Percentiles rank a stretch among this genome's conserved stretches.
phyloP scores from a whole-genome alignment of 2,329 filamentous ascomycete species.

The Xylaria sp. region DNA sequence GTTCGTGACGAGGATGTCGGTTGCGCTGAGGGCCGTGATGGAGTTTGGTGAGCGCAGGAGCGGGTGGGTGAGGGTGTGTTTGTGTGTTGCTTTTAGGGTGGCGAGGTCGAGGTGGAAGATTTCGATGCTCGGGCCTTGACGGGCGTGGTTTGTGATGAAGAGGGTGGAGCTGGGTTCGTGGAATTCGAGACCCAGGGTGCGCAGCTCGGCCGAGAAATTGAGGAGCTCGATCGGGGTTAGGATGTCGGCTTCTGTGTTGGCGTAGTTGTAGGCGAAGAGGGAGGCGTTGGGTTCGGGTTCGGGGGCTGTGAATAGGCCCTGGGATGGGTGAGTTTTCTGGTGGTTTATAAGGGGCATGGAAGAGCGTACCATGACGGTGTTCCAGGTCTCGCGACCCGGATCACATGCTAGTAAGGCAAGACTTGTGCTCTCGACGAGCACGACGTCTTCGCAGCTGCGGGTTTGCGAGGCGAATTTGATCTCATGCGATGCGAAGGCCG shows the following conservation, averaged over 20 bases:
- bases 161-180: slow-evolving; percentile 33
- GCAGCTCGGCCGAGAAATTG: slow-evolving; percentile 31
- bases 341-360: neutral
- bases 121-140: slow-evolving; percentile 34
- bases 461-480: slow-evolving; percentile 34
- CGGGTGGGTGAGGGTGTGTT: slow-evolving; percentile 33
- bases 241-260: slow-evolving; percentile 17
- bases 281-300: slow-evolving; percentile 23
- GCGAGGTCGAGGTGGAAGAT: slow-evolving; percentile 35
- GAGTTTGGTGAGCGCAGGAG: slow-evolving; percentile 36
- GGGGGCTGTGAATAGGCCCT: slow-evolving; percentile 25
- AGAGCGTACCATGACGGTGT: slow-evolving; percentile 35
- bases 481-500: slow-evolving; percentile 21
- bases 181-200: slow-evolving; percentile 36
- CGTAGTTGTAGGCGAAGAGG: slow-evolving; percentile 36
- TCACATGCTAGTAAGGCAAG: slow-evolving; percentile 36
- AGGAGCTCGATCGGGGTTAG: slow-evolving; percentile 23
- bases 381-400: slow-evolving; percentile 35
- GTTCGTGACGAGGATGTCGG: slow-evolving; percentile 38
- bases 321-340: neutral
- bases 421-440: slow-evolving; percentile 32
- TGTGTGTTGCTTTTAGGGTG: slow-evolving; percentile 31
- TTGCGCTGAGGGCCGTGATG: slow-evolving; percentile 30
- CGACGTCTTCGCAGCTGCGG: slow-evolving; percentile 36
- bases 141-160: slow-evolving; percentile 35